Conservation (phyloP, 352 stramenopile species). For the Phytophthora tubulina region DNA sequence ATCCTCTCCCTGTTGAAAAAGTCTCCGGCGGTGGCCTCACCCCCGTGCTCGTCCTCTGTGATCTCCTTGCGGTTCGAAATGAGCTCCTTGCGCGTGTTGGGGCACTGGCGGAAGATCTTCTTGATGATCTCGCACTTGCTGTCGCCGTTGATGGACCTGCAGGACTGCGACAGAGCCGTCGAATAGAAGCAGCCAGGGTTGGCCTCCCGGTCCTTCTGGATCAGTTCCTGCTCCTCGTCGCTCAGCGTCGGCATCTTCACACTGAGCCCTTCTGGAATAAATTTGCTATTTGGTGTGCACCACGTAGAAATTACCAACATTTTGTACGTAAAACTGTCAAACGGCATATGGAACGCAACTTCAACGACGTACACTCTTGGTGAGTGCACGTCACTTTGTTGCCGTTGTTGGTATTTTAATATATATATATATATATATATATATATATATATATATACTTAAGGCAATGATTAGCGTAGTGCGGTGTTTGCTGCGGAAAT, state of each 20-base stretch:
- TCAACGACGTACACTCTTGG: slow-evolving; percentile 23
- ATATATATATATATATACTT: too few relatives aligned
- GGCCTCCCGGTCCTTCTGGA: slow-evolving; percentile 76
- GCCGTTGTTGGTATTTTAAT: slow-evolving; percentile 6
- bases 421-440: too few relatives aligned
- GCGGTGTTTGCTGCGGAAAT: background rate
- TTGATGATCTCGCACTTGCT: slow-evolving; percentile 89
- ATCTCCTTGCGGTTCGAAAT: slow-evolving; percentile 85
- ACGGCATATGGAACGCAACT: slow-evolving; percentile 18
- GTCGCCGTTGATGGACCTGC: slow-evolving; percentile 82
- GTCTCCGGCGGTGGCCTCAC: slow-evolving; percentile 55
- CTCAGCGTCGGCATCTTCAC: slow-evolving; percentile 67
- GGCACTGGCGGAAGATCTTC: slow-evolving; percentile 89
- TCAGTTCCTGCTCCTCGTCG: slow-evolving; percentile 76
- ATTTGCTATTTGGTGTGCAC: slow-evolving; percentile 18
- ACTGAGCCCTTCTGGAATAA: slow-evolving; percentile 31
- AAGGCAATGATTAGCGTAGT: too few relatives aligned
- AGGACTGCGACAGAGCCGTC: slow-evolving; percentile 81
- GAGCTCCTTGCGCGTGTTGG: slow-evolving; percentile 72
- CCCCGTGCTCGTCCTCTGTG: slow-evolving; percentile 75
- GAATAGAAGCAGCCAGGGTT: slow-evolving; percentile 87
- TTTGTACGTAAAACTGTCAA: slow-evolving; percentile 7
- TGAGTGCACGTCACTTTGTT: slow-evolving; percentile 19
- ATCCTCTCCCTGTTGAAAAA: slow-evolving; percentile 82
- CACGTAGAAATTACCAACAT: slow-evolving; percentile 29